These are phyloP conservation scores for Pezizomycotina sp. DNA, from an alignment of 2,329 filamentous ascomycete genomes.

Conservation along the genomic window DNA sequence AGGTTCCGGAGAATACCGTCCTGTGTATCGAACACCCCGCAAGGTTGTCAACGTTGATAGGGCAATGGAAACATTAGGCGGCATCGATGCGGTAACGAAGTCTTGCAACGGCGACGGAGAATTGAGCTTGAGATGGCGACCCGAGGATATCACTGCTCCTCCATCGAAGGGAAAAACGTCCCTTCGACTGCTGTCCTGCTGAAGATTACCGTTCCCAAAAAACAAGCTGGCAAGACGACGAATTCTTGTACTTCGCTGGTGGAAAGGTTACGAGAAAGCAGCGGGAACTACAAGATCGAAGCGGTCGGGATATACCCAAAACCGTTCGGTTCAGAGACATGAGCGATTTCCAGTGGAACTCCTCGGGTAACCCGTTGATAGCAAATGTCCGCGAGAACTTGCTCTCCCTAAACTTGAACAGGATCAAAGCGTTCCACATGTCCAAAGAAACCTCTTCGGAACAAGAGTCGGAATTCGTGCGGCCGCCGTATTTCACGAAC, in stretches of 20 bases:
- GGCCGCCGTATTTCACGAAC: slow-evolving; percentile 62
- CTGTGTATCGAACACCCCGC: slow-evolving; percentile 70
- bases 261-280: slow-evolving; percentile 37
- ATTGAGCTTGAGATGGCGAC: slow-evolving; percentile 39
- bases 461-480: slow-evolving; percentile 52
- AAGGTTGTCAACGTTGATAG: slow-evolving; percentile 81
- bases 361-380: slow-evolving; percentile 49
- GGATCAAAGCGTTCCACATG: slow-evolving; percentile 49
- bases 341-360: slow-evolving; percentile 63
- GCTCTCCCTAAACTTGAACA: slow-evolving; percentile 44
- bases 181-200: slow-evolving; percentile 65
- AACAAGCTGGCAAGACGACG: slow-evolving; percentile 61
- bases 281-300: slow-evolving; percentile 44
- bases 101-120: slow-evolving; percentile 60
- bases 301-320: slow-evolving; percentile 56
- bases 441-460: slow-evolving; percentile 43
- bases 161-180: slow-evolving; percentile 62
- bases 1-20: slow-evolving; percentile 44
- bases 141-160: slow-evolving; percentile 30
- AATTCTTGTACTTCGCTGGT: slow-evolving; percentile 60
- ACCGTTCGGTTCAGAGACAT: slow-evolving; percentile 76
- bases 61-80: slow-evolving; percentile 44
- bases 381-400: slow-evolving; percentile 54
- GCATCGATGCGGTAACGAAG: slow-evolving; percentile 35
- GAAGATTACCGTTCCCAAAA: slow-evolving; percentile 69